phyloP scores from a whole-genome alignment of 495 filamentous ascomycete species.

The Tuber calosporum region DNA sequence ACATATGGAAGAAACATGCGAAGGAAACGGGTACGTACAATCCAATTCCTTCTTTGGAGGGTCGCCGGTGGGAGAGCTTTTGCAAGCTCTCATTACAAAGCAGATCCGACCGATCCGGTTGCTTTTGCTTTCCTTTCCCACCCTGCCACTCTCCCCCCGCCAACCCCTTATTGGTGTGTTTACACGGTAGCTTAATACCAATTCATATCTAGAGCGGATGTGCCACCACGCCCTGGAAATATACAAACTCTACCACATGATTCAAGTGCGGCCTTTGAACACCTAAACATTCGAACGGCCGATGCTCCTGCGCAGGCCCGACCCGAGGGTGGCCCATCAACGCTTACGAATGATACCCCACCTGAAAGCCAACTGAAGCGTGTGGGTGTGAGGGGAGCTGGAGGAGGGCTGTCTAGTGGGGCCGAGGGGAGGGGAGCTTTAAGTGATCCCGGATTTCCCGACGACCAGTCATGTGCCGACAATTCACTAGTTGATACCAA shows the following conservation, averaged over 20 bases:
- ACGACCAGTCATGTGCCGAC: background rate
- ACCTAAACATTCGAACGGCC: conserved; percentile 19
- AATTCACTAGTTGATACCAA: background rate
- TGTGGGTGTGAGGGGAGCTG: background rate
- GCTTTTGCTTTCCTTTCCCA: background rate
- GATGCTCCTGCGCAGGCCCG: conserved; percentile 14
- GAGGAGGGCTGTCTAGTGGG: too few species aligned
- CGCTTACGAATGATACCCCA: background rate
- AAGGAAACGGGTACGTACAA: conserved; percentile 8
- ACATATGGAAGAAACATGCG: conserved; percentile 14
- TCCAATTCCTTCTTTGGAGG: background rate
- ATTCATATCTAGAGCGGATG: background rate
- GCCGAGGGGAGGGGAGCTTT: background rate
- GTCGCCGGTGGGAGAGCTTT: background rate
- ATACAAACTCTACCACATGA: background rate
- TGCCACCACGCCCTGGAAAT: background rate
- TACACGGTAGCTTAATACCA: background rate
- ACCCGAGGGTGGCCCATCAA: background rate
- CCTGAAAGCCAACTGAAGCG: background rate
- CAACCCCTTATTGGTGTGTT: background rate
- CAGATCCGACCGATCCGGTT: background rate
- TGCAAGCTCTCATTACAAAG: background rate
- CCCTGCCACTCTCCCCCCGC: background rate
- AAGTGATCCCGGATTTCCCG: background rate
- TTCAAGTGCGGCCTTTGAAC: conserved; percentile 18